Base-by-base conservation (phyloP, 345 rosid genomes). In the Raphanus raphanistrum region DNA sequence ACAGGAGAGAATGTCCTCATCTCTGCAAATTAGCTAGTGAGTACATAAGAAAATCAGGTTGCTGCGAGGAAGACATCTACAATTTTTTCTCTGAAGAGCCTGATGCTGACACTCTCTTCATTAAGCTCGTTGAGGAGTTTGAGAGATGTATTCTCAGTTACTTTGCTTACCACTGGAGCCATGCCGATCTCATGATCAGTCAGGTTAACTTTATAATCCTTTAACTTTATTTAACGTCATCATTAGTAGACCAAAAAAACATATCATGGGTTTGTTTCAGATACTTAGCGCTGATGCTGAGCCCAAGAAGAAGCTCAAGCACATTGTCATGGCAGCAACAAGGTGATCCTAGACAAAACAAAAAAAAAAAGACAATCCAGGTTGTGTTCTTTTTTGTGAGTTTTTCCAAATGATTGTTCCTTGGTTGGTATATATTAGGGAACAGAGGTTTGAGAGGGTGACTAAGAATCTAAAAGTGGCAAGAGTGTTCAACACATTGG, bases 91-190 rank as follows among this genome's bases (percentile, higher is more conserved):
- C 84, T 1, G 72, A 80, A 27, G 93, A 90, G 74, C 83, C 90
- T 1, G 87, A 86, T 63, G 95, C 87, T 17, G 95, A 94, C 64
- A 82, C 97, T 3, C 85, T 92, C 70, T 89, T 86, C 65, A 92
- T 89, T 76, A 94, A 89, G 88, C 89, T 95, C 4, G 89, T 91
- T 1, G 97, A 92, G 71, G 98, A 95, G 85, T 82, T 95, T 27
- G 96, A 95, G 77, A 87, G 96, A 80, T 95, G 99, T 77, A 95
- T 88, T 38, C 94, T 95, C 27, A 92, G 92, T 74, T 95, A 95
- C 80, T 95, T 92, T 76, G 97, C 92, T 2, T 95, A 90, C 76
- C 98, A 92, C 65, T 95, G 99, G 99, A 85, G 80, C 68, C 92
- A 88, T 70, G 90, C 92, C 12, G 88, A 90, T 75, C 83, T 83